phyloP scores from a whole-genome alignment of 495 filamentous ascomycete species.

The Apodospora peruviana region DNA sequence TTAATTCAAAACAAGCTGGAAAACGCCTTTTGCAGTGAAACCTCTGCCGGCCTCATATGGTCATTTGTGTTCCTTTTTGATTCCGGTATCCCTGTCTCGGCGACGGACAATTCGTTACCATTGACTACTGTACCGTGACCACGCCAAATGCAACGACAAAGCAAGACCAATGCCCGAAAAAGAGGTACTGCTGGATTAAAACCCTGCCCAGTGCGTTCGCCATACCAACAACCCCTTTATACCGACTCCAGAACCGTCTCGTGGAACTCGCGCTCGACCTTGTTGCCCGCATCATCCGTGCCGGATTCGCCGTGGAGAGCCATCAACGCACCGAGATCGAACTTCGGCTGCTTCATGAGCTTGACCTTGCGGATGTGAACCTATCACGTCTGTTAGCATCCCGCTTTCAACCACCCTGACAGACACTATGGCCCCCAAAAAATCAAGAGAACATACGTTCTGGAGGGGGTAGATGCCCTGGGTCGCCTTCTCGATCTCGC shows the following conservation, averaged over 20 bases:
- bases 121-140: conserved; percentile 43
- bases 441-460: conserved; percentile 63
- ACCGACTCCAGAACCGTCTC: conserved; percentile 89
- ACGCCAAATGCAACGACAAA: conserved; percentile 54
- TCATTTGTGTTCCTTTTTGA: conserved; percentile 30
- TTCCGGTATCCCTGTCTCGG: conserved; percentile 29
- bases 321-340: conserved; percentile 94
- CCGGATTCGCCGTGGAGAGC: conserved; percentile 93
- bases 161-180: conserved; percentile 37
- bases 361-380: conserved; percentile 99
- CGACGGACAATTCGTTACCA: conserved; percentile 35
- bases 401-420: not conserved
- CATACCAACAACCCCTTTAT: conserved; percentile 53
- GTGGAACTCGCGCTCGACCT: conserved; percentile 99
- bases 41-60: conserved; percentile 19
- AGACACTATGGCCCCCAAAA: not conserved
- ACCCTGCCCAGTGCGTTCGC: conserved; percentile 39
- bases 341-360: conserved; percentile 95
- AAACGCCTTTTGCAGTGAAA: conserved; percentile 6
- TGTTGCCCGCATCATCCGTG: conserved; percentile 94
- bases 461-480: conserved; percentile 99
- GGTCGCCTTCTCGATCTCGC: conserved; percentile 98
- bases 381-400: conserved; percentile 42
- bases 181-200: conserved; percentile 51
- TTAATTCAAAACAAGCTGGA: conserved; percentile 4